These are phyloP conservation scores for Pisolithus albus DNA, from an alignment of 768 basidiomycete genomes.

Conservation along the genomic window DNA sequence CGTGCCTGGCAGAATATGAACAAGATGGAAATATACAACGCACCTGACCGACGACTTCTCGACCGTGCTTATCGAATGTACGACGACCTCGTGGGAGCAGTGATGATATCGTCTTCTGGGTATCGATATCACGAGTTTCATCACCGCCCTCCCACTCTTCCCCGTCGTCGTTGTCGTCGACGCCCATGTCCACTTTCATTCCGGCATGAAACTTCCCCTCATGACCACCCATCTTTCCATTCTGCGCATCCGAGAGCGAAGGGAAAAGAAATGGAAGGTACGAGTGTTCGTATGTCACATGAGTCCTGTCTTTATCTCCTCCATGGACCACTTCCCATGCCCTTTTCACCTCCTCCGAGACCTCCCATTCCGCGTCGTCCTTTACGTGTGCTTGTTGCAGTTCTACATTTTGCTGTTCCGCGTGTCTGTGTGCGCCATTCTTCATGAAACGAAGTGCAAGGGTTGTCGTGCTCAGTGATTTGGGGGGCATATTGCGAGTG, in stretches of 20 bases:
- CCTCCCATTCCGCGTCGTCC: constrained; percentile 63
- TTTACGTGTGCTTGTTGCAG: constrained; percentile 47
- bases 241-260: constrained; percentile 23
- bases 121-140: constrained; percentile 14
- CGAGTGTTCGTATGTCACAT: constrained; percentile 50
- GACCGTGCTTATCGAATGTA: constrained; percentile 43
- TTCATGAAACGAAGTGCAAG: constrained; percentile 69
- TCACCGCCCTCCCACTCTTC: too few relatives aligned
- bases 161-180: constrained; percentile 6
- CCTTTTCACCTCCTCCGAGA: constrained; percentile 44
- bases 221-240: constrained; percentile 8
- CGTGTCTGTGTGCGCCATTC: constrained; percentile 51
- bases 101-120: constrained; percentile 11
- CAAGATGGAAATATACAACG: constrained; percentile 16
- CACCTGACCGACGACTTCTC: constrained; percentile 33
- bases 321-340: constrained; percentile 40
- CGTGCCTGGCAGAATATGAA: background rate
- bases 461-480: constrained; percentile 56
- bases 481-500: constrained; percentile 15
- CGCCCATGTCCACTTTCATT: background rate
- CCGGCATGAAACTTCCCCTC: background rate
- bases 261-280: constrained; percentile 62
- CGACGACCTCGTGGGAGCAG: constrained; percentile 42
- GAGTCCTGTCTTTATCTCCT: constrained; percentile 20
- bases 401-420: constrained; percentile 32